Percentiles rank a stretch among this genome's conserved stretches.
Evolutionary conservation across 2,329 filamentous ascomycete genomes (phyloP).

Genomic region (Sporothrix pseudoabietina): DNA sequence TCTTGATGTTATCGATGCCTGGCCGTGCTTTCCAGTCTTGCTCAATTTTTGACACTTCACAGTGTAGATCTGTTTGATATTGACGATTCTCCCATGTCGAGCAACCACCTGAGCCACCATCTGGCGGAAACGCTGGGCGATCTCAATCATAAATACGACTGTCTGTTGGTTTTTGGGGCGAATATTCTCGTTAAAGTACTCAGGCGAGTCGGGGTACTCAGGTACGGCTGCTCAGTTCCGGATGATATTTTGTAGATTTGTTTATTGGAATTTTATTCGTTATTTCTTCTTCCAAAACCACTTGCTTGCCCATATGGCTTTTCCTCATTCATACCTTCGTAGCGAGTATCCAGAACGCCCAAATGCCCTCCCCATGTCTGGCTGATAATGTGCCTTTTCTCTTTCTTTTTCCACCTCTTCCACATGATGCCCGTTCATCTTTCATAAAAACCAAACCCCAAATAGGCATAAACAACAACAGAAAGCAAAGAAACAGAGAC

Average conservation of each 20-base stretch:
- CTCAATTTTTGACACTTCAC: not conserved
- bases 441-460: not conserved
- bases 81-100: not conserved
- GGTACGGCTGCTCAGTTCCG: not conserved
- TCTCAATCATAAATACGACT: not conserved
- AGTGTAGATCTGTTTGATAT: conserved; percentile 5
- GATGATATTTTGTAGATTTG: not conserved
- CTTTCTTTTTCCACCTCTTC: not conserved
- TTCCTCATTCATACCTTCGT: conserved; percentile 2
- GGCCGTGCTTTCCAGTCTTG: not conserved
- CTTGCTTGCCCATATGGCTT: not conserved
- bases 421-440: not conserved
- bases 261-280: not conserved
- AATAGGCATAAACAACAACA: not conserved
- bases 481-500: not conserved
- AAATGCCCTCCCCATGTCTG: not conserved
- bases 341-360: conserved; percentile 3
- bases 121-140: not conserved
- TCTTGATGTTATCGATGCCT: not conserved
- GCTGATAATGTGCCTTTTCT: not conserved
- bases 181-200: not conserved
- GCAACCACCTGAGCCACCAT: not conserved
- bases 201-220: no score
- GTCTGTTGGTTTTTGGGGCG: not conserved
- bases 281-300: not conserved